Percentiles rank a stretch among this genome's conserved stretches.
These are phyloP conservation scores for Crucihimalaya himalaica DNA, from an alignment of 345 rosid genomes.

Conservation along the genomic window DNA sequence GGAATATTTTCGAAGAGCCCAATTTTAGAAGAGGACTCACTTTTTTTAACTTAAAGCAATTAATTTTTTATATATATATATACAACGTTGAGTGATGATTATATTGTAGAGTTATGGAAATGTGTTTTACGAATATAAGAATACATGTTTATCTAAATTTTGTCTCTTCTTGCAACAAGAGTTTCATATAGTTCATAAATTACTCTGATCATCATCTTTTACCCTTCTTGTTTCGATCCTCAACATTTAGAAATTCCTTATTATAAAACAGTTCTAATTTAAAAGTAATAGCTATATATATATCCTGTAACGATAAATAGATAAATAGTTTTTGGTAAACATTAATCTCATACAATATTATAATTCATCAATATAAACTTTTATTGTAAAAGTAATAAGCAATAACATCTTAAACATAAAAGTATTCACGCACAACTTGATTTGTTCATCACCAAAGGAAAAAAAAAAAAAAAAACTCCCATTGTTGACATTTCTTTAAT, in stretches of 20 bases:
- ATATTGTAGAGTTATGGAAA: background rate
- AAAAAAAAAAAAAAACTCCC: background rate
- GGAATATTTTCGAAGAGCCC: slow-evolving; percentile 12
- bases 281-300: background rate
- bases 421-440: background rate
- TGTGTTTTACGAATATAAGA: too few relatives aligned
- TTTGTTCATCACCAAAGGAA: background rate
- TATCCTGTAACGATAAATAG: background rate
- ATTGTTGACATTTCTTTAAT: background rate
- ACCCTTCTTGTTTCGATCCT: background rate
- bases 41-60: background rate
- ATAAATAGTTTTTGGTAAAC: too few relatives aligned
- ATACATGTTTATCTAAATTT: too few relatives aligned
- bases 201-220: background rate
- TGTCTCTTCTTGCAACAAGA: background rate
- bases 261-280: background rate
- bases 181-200: background rate
- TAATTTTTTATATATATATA: too few relatives aligned
- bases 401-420: background rate
- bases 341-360: too few relatives aligned
- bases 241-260: background rate
- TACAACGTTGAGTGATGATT: background rate
- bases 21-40: slow-evolving; percentile 13
- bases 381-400: background rate
- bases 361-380: background rate